These are phyloP conservation scores for Leptosphaerulina australis DNA, from an alignment of 2,329 filamentous ascomycete species.

Conservation along the genomic window DNA sequence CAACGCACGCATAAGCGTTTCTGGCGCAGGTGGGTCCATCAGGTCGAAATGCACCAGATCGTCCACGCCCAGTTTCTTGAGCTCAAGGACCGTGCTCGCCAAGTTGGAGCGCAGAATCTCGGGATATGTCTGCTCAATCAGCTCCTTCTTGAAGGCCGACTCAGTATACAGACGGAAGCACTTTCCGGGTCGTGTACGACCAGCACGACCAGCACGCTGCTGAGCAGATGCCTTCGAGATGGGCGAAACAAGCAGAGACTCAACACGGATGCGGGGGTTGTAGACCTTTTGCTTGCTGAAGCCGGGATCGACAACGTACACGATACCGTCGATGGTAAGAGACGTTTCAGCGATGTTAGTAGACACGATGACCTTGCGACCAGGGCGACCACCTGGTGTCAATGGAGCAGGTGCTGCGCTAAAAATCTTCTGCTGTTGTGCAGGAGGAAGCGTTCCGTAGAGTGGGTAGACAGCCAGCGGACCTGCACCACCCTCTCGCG, in stretches of 20 bases:
- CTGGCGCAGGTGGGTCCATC: conserved; percentile 97
- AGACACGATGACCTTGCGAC: conserved; percentile 91
- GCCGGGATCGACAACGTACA: conserved; percentile 98
- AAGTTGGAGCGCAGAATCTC: conserved; percentile 95
- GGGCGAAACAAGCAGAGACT: conserved; percentile 94
- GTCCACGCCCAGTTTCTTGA: conserved; percentile 95
- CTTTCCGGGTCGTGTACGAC: conserved; percentile 97
- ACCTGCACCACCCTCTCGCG: conserved; percentile 87
- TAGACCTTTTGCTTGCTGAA: conserved; percentile 99
- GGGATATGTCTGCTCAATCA: conserved; percentile 96
- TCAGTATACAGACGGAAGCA: conserved; percentile 98
- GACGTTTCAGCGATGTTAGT: conserved; percentile 99
- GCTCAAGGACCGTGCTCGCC: conserved; percentile 89
- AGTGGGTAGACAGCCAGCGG: conserved; percentile 90
- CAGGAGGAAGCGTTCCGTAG: conserved; percentile 89
- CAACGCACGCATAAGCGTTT: conserved; percentile 96
- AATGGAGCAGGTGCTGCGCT: conserved; percentile 79
- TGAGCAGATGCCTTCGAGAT: conserved; percentile 98
- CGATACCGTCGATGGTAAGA: conserved; percentile 97
- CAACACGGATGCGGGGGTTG: conserved; percentile 93
- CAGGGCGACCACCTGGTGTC: conserved; percentile 77
- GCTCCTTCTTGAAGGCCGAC: conserved; percentile 92
- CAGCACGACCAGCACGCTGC: conserved; percentile 97
- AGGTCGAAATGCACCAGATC: conserved; percentile 98
- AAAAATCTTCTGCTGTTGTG: conserved; percentile 95